Percentiles rank a stretch among this genome's conserved stretches.
Evolutionary conservation across 495 filamentous ascomycete species (phyloP).

Genomic region (Corynascus novoguineensis): DNA sequence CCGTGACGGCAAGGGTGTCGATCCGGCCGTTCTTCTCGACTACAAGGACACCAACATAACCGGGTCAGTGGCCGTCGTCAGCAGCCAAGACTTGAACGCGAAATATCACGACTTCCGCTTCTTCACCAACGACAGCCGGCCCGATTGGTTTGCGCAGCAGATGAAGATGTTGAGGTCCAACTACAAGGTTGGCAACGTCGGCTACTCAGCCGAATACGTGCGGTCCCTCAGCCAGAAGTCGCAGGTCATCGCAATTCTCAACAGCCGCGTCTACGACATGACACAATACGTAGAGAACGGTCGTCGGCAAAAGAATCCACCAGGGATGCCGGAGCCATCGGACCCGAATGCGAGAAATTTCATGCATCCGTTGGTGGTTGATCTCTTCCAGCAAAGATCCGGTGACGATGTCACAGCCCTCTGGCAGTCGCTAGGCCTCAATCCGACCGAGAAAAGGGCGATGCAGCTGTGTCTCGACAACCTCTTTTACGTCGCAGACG

Average conservation of each 20-base stretch:
- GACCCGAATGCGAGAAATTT: conserved; percentile 62
- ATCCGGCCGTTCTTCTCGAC: conserved; percentile 70
- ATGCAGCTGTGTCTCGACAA: conserved; percentile 91
- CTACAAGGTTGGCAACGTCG: conserved; percentile 85
- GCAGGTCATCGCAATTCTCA: conserved; percentile 69
- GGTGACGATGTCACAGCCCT: conserved; percentile 79
- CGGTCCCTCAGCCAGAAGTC: conserved; percentile 59
- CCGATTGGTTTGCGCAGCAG: conserved; percentile 87
- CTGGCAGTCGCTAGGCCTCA: conserved; percentile 65
- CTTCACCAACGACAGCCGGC: conserved; percentile 71
- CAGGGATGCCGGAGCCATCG: conserved; percentile 44
- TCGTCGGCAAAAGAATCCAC: conserved; percentile 52
- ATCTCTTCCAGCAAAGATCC: conserved; percentile 68
- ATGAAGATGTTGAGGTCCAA: conserved; percentile 67
- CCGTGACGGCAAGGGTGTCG: conserved; percentile 50
- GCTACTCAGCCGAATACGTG: conserved; percentile 76
- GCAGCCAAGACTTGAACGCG: conserved; percentile 61
- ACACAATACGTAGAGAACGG: conserved; percentile 79
- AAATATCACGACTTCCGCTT: conserved; percentile 91
- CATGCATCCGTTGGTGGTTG: conserved; percentile 69
- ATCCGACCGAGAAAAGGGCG: conserved; percentile 45
- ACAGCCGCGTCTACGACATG: conserved; percentile 82
- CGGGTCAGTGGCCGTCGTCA: conserved; percentile 57
- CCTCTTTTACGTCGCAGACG: conserved; percentile 87
- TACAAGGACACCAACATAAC: conserved; percentile 74